Conservation (phyloP, 441 rosid species). For the Eruca vesicaria region DNA sequence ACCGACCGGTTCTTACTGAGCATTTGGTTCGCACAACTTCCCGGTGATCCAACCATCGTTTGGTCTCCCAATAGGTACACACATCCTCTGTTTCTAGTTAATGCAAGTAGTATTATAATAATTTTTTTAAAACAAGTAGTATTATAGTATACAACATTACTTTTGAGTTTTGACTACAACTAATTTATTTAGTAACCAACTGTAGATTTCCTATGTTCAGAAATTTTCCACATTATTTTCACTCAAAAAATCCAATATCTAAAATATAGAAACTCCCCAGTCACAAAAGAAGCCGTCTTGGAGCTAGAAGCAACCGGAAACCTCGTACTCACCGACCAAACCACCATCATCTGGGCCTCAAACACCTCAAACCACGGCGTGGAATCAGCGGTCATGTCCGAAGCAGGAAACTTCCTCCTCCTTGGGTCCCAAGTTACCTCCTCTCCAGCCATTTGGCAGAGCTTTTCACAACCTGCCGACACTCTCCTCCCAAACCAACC, state of each 20-base stretch:
- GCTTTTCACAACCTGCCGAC: constrained; percentile 79
- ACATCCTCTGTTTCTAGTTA: neutral
- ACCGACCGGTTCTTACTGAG: constrained; percentile 47
- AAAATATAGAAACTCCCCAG: constrained; percentile 74
- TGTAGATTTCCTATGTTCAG: neutral
- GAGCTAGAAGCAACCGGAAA: constrained; percentile 76
- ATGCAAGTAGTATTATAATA: neutral
- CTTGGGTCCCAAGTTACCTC: constrained; percentile 29
- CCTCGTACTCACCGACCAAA: constrained; percentile 61
- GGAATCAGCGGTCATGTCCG: constrained; percentile 55
- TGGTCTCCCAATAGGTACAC: constrained; percentile 86
- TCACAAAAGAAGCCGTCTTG: constrained; percentile 61
- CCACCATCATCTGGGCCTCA: constrained; percentile 60
- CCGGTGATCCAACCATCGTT: constrained; percentile 69
- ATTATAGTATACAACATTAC: neutral
- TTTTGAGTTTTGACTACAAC: neutral
- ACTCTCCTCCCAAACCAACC: constrained; percentile 89
- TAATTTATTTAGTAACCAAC: neutral
- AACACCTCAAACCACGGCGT: constrained; percentile 63
- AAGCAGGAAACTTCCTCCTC: constrained; percentile 83
- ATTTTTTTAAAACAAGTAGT: no score
- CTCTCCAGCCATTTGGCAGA: constrained; percentile 60
- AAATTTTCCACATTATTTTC: constrained; percentile 13
- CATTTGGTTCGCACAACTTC: constrained; percentile 82
- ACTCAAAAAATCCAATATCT: constrained; percentile 43